Conservation (phyloP, 2,329 filamentous ascomycete genomes). For the Madurella mycetomatis region DNA sequence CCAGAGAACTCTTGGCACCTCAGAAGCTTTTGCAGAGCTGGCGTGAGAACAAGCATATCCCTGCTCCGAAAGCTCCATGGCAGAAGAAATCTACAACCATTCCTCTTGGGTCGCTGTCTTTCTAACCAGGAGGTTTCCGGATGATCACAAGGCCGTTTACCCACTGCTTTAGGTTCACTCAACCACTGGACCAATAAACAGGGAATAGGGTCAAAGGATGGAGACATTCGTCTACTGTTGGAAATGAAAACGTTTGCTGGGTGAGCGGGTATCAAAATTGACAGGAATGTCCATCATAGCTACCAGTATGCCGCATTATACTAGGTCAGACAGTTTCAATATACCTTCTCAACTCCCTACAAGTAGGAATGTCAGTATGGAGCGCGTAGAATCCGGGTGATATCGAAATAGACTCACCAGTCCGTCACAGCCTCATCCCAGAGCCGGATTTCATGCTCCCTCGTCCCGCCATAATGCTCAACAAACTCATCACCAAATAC, state of each 20-base stretch:
- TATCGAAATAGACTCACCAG: slow-evolving; percentile 60
- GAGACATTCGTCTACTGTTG: not conserved
- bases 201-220: not conserved
- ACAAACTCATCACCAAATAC: slow-evolving; percentile 95
- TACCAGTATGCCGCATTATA: not conserved
- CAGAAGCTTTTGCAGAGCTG: not conserved
- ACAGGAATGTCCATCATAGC: not conserved
- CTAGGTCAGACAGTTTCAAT: slow-evolving; percentile 65
- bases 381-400: not conserved
- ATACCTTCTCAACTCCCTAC: slow-evolving; percentile 73
- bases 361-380: slow-evolving; percentile 12
- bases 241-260: too few relatives aligned
- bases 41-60: not conserved
- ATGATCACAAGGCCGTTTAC: not conserved
- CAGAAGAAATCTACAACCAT: too few relatives aligned
- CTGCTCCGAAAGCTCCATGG: not conserved
- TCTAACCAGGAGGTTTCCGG: too few relatives aligned
- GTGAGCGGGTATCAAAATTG: not conserved
- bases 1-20: not conserved
- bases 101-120: too few relatives aligned
- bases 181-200: not conserved
- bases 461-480: slow-evolving; percentile 87
- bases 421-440: slow-evolving; percentile 98
- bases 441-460: slow-evolving; percentile 82
- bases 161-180: not conserved